These are phyloP conservation scores for Steccherinum ochraceum DNA, from an alignment of 768 basidiomycete species.

Conservation along the genomic window DNA sequence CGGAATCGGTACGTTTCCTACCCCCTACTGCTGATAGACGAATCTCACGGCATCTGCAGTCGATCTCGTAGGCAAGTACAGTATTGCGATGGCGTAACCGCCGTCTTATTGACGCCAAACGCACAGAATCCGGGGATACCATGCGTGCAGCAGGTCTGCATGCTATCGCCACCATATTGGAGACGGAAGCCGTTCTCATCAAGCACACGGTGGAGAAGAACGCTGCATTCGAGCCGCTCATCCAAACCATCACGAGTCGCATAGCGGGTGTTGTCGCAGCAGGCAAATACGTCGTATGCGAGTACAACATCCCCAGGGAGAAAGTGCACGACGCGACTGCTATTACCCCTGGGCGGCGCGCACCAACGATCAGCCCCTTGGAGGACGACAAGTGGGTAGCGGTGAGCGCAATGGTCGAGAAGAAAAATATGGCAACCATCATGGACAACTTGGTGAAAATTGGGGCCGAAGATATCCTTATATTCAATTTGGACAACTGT, in stretches of 20 bases:
- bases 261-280: constrained; percentile 91
- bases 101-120: background rate
- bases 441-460: constrained; percentile 84
- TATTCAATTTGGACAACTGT: constrained; percentile 90
- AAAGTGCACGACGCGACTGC: constrained; percentile 52
- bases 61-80: constrained; percentile 81
- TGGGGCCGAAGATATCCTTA: constrained; percentile 88
- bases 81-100: background rate
- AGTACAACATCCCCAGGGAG: constrained; percentile 82
- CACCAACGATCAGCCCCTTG: constrained; percentile 80
- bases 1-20: constrained; percentile 73
- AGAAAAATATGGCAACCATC: constrained; percentile 65
- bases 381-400: constrained; percentile 87
- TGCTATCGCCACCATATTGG: constrained; percentile 84
- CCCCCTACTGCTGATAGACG: background rate
- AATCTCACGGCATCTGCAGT: constrained; percentile 40
- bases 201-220: constrained; percentile 63
- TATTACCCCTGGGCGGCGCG: constrained; percentile 85
- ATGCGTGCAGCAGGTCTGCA: constrained; percentile 98
- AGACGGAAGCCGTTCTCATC: constrained; percentile 90
- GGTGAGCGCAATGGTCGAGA: constrained; percentile 90
- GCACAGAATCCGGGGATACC: constrained; percentile 94
- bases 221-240: constrained; percentile 55
- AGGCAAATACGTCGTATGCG: constrained; percentile 79
- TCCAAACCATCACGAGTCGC: constrained; percentile 76